These are phyloP conservation scores for Solanum commersonii DNA, from an alignment of 257 asterid species.

Conservation along the genomic window DNA sequence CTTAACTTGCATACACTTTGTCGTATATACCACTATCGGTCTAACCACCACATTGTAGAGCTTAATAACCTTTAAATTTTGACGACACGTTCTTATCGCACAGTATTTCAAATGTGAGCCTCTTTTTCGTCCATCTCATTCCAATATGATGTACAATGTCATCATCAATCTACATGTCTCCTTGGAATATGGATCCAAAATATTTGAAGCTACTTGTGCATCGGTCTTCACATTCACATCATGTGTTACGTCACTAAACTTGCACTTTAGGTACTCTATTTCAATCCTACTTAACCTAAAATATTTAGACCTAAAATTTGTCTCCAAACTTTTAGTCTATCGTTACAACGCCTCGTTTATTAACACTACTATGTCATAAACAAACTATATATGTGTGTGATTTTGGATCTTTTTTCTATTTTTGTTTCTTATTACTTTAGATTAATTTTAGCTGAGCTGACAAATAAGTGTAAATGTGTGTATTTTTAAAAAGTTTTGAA, in stretches of 20 bases:
- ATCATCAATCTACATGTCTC: neutral
- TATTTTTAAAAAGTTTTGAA: neutral
- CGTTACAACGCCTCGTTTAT: neutral
- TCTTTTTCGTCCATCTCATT: neutral
- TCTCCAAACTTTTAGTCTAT: neutral
- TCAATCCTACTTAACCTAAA: neutral
- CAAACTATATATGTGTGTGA: neutral
- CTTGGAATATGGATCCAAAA: neutral
- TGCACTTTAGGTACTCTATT: neutral
- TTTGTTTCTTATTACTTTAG: no score
- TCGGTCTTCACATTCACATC: neutral
- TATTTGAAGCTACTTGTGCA: neutral
- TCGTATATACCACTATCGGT: neutral
- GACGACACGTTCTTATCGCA: neutral
- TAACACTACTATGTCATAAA: neutral
- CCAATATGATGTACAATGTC: neutral
- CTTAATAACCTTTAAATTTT: no score
- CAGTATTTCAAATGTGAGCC: neutral
- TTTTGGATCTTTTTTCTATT: neutral
- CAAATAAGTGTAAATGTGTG: neutral
- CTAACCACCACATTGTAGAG: neutral
- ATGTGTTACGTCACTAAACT: neutral
- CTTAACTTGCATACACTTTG: neutral
- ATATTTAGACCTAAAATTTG: no score
- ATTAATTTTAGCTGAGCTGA: neutral